phyloP scores from a whole-genome alignment of 2,329 filamentous ascomycete species.

The Fusarium sp. region DNA sequence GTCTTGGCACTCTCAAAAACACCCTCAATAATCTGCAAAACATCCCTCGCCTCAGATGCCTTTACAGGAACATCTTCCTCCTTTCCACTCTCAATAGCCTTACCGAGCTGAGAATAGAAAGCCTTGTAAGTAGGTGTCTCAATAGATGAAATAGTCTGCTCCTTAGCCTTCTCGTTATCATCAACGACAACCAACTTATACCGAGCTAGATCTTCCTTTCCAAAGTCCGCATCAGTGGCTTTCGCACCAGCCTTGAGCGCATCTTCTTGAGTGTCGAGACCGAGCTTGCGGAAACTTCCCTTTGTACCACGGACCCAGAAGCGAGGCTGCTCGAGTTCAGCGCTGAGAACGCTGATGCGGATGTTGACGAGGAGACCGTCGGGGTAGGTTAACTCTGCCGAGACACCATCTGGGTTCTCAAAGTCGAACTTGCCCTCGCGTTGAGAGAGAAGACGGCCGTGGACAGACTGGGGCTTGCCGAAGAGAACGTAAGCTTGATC shows the following conservation, averaged over 20 bases:
- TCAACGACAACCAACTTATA: constrained; percentile 69
- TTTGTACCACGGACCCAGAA: constrained; percentile 83
- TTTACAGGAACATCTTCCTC: constrained; percentile 65
- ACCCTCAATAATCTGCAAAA: constrained; percentile 65
- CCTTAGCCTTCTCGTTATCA: constrained; percentile 62
- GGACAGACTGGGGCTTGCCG: constrained; percentile 74
- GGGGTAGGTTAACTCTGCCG: constrained; percentile 74
- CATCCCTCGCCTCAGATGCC: constrained; percentile 64
- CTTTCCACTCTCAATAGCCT: constrained; percentile 59
- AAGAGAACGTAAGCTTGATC: constrained; percentile 80
- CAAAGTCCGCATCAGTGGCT: constrained; percentile 73
- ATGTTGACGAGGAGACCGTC: constrained; percentile 73
- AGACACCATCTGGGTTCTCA: constrained; percentile 68
- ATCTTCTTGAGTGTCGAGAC: constrained; percentile 80
- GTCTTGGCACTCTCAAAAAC: constrained; percentile 62
- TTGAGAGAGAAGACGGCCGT: constrained; percentile 75
- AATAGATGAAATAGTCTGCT: constrained; percentile 66
- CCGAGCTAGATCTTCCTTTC: constrained; percentile 69
- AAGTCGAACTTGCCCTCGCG: constrained; percentile 61
- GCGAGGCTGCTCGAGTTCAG: constrained; percentile 75
- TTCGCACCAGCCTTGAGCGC: constrained; percentile 74
- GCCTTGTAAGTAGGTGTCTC: constrained; percentile 75
- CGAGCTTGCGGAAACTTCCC: constrained; percentile 79
- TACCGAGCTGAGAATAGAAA: constrained; percentile 70
- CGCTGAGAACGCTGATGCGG: constrained; percentile 76